Conservation (phyloP, 495 filamentous ascomycete genomes). For the Penicillium antarcticum region DNA sequence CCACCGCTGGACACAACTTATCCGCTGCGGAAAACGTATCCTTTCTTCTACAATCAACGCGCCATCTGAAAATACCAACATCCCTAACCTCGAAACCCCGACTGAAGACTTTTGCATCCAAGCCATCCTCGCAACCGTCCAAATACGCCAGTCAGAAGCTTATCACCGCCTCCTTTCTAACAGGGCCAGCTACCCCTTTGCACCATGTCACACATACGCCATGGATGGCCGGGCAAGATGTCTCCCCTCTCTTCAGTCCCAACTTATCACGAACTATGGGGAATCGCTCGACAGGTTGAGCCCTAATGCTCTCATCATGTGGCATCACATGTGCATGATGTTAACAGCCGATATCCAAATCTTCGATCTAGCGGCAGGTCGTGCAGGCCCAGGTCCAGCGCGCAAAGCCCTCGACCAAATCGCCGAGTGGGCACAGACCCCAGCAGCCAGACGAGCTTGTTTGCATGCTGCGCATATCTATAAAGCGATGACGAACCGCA, state of each 20-base stretch:
- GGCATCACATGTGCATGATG: slow-evolving; percentile 54
- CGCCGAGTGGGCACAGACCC: slow-evolving; percentile 48
- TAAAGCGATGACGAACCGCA: slow-evolving; percentile 47
- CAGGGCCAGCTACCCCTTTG: slow-evolving; percentile 38
- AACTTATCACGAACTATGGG: slow-evolving; percentile 39
- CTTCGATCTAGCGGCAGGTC: slow-evolving; percentile 49
- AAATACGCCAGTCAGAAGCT: slow-evolving; percentile 42
- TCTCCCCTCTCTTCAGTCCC: slow-evolving; percentile 35
- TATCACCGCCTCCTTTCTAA: slow-evolving; percentile 46
- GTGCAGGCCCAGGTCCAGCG: slow-evolving; percentile 41
- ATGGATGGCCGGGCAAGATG: slow-evolving; percentile 42
- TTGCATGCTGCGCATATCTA: slow-evolving; percentile 52
- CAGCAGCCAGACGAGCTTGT: slow-evolving; percentile 45
- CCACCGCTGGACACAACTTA: slow-evolving; percentile 45
- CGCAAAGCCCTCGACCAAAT: slow-evolving; percentile 49
- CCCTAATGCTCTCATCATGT: slow-evolving; percentile 45
- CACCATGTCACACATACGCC: slow-evolving; percentile 44
- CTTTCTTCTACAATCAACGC: slow-evolving; percentile 39
- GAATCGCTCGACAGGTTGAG: slow-evolving; percentile 40
- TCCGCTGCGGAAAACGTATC: slow-evolving; percentile 35
- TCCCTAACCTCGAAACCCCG: slow-evolving; percentile 34
- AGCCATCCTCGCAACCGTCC: slow-evolving; percentile 37
- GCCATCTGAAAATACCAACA: slow-evolving; percentile 34
- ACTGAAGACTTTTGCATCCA: slow-evolving; percentile 40
- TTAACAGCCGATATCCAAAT: slow-evolving; percentile 49